Evolutionary conservation across 179 eudicot species (phyloP).

Genomic region (Corrigiola litoralis): DNA sequence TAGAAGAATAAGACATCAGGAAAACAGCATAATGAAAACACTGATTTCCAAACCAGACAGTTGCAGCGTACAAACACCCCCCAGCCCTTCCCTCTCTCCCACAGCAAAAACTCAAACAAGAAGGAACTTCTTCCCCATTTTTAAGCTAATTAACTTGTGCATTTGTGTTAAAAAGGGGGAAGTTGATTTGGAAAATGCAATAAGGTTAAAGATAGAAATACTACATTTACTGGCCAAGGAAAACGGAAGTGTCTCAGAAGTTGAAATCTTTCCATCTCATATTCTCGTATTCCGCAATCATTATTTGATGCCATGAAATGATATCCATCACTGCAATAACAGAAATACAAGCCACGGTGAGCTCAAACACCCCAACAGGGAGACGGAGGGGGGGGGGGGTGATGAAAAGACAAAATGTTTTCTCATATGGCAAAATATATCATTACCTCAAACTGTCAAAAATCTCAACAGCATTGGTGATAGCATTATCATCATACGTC

Average conservation of each 20-base stretch:
- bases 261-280: constrained; percentile 80
- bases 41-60: not conserved
- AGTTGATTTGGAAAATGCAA: not conserved
- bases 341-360: not conserved
- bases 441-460: constrained; percentile 57
- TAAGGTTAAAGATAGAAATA: constrained; percentile 1
- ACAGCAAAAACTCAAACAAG: no score
- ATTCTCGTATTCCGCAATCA: constrained; percentile 71
- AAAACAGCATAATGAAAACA: not conserved
- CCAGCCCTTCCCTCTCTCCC: not conserved
- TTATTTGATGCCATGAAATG: constrained; percentile 83
- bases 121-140: no score
- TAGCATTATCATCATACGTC: constrained; percentile 82
- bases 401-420: not conserved
- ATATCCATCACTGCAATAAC: constrained; percentile 56
- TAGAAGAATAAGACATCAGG: not conserved
- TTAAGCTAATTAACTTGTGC: not conserved
- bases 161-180: not conserved
- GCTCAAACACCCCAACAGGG: not conserved
- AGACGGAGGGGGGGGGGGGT: not conserved
- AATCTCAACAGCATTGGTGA: constrained; percentile 89
- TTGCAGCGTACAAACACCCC: not conserved
- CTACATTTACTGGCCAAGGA: constrained; percentile 95
- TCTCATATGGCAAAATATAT: not conserved
- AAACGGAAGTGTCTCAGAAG: constrained; percentile 55